Base-by-base conservation (phyloP, 768 basidiomycete genomes). In the Kwoniella dendrophila region DNA sequence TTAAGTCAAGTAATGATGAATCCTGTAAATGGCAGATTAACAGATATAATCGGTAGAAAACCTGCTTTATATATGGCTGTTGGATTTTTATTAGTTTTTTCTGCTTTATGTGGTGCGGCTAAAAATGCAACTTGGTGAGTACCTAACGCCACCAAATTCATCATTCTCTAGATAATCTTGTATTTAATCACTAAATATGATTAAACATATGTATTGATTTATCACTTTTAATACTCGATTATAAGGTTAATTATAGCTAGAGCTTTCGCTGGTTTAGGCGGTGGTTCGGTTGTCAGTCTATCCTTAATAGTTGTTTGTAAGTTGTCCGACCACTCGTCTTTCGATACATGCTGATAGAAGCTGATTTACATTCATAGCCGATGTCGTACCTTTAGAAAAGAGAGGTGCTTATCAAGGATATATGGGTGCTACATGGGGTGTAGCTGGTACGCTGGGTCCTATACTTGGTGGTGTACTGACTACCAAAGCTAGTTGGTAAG, bases 311-410 rank as follows among this genome's bases (percentile, higher is more conserved):
- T 60, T 1, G 52, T 52, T 22, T 60, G 62, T 69, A 50, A 67
- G 68, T 68, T 0, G 18, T 48, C 43, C 16, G 5, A 30, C 24
- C 3, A 1, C 32, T 0, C 1, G n/a, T 16, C 36, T 26, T 16
- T 2, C 4, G 14, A 16, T 24, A 4, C 1, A 1, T 3, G 24
- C 24, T 12, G 11, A 2, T 24, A 4, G 43, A 30, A 24, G 49
- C 14, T 67, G 53, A 70, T 70, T 18, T 50, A 51, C 8, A 53
- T 64, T 14, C 62, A 41, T 45, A 71, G 69, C 69, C 44, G 92
- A 94, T 77, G 90, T 94, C 34, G 88, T 91, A 0, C 85, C 90
- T 0, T 78, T 94, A 36, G 81, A 86, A 80, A 86, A 90, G 64
- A 88, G 90, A 72, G 91, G 88, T 4, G 88, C 89, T 66, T 92